Percentiles rank a stretch among this genome's conserved stretches.
These are phyloP conservation scores for Cryphonectria naterciae DNA, from an alignment of 2,329 filamentous ascomycete genomes.

Conservation along the genomic window DNA sequence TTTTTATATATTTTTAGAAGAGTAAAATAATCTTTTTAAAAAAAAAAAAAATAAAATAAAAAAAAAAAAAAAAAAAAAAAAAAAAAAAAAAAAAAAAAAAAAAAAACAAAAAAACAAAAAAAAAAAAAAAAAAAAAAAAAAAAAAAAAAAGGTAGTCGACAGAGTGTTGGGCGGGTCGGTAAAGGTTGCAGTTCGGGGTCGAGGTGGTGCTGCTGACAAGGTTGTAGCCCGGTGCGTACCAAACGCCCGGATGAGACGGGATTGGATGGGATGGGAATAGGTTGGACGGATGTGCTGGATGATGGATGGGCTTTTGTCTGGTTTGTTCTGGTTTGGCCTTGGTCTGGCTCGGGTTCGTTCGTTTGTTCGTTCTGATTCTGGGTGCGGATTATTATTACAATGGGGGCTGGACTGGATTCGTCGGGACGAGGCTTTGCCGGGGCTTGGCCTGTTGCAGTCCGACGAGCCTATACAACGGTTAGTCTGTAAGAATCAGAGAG, in stretches of 20 bases:
- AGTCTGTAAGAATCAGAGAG: too few relatives aligned
- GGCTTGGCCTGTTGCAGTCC: neutral
- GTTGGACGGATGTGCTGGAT: neutral
- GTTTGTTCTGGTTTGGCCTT: neutral
- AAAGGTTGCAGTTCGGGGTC: neutral
- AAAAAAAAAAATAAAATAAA: too few relatives aligned
- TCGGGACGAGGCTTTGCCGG: neutral
- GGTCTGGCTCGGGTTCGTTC: neutral
- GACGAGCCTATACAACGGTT: neutral
- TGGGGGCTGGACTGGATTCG: neutral
- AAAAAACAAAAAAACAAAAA: too few relatives aligned
- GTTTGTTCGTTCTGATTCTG: neutral
- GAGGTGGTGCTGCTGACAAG: neutral
- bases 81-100: too few relatives aligned
- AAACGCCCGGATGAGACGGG: constrained; percentile 5
- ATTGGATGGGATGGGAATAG: neutral
- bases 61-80: too few relatives aligned
- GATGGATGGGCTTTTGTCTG: neutral
- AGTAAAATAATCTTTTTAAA: too few relatives aligned
- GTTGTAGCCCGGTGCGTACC: neutral
- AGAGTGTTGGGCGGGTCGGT: neutral
- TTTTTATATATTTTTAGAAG: too few relatives aligned
- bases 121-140: too few relatives aligned
- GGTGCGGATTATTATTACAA: neutral
- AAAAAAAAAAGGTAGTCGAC: neutral